Base-by-base conservation (phyloP, 805 yeast species). In the Torulaspora microellipsoides region DNA sequence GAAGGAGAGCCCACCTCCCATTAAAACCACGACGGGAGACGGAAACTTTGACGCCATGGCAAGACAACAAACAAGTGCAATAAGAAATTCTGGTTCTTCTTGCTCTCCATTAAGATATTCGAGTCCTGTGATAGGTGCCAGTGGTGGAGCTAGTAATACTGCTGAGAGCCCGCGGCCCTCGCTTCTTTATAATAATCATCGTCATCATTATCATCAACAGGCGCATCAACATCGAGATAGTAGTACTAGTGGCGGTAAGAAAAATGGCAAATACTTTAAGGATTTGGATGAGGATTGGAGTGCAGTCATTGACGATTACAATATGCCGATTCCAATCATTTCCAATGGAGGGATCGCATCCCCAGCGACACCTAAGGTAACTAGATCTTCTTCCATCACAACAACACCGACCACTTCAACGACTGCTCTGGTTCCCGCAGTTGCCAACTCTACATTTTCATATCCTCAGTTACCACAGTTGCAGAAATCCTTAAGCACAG, bases 231-330 rank as follows among this genome's bases (percentile, higher is more conserved):
- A 34, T 27, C 28, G 45, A 31, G 34, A 15, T 25, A 23, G 27
- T 31, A 36, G 27, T 4, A 36, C 40, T 15, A 20, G 41, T 23
- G n/a, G 36, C 27, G 42, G 42, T 17, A 64, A 62, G 6, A 59
- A 65, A 36, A 58, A 53, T 34, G 63, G 67, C 27, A 59, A 49
- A 37, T 64, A 62, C 44, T 83, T 82, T 58, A 70, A 80, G 34
- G 95, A 89, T 59, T 68, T 82, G 45, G 96, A 89, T 60, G 95
- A 85, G 54, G 96, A 88, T 64, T 89, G 96, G 96, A 91, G 88
- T 62, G 95, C 91, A 10, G 83, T 80, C 34, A 80, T 76, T 43
- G 78, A 75, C 36, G 70, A 68, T 47, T 64, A 53, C 46, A 65
- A 52, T 48, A 61, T 47, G 64, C 70, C 54, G 36, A 60, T 53